Evolutionary conservation across 805 yeast species (phyloP), one percentile per base, ranked within the genome.

Genomic region (Starmerella khaoyaiensis): DNA sequence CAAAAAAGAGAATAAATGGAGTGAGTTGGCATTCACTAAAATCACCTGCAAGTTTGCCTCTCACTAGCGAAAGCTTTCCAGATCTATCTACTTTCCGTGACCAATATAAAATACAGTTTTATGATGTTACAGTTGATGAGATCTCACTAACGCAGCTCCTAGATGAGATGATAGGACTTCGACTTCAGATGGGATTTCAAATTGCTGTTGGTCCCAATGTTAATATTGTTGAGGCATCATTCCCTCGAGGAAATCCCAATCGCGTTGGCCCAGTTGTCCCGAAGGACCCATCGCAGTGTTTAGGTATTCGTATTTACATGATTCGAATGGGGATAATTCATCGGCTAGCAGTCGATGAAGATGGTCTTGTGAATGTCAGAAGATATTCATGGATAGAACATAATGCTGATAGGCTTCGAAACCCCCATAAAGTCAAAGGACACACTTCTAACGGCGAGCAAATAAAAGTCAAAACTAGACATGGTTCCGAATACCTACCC

Each of bases 11-110:
- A 36, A 64, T 80, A 37, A 71, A 72, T 48, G 63, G 76, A 12
- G 76, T 86, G 35, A 86, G 86, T 53, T 90, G 99, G 99, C 71
- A 82, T 36, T 86, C 97, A 0, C 65, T 93, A 36, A 77, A 84
- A 11, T 74, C 95, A 0, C 99, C 99, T 0, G 96, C 97, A 0
- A 78, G 93, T 5, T 62, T 90, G 19, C 99, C 99, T 0, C 62
- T 81, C 0, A 74, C 83, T 2, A 74, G 93, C 0, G 72, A 79
- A 2, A 66, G 77, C 8, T 86, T 86, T 50, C 96, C 97, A 0
- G 57, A 76, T 0, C 60, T 65, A 10, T 63, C 65, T 4, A 84
- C 81, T 40, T 75, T 86, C 54, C 72, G 76, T 33, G 65, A 67
- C 3, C 76, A 80, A 44, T 87, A 76, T 56, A 72, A 80, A 1